A percentile compares a stretch with the other conserved stretches of the same genome.
phyloP scores from a whole-genome alignment of 331 rosid species.

The Rosa hybrid region DNA sequence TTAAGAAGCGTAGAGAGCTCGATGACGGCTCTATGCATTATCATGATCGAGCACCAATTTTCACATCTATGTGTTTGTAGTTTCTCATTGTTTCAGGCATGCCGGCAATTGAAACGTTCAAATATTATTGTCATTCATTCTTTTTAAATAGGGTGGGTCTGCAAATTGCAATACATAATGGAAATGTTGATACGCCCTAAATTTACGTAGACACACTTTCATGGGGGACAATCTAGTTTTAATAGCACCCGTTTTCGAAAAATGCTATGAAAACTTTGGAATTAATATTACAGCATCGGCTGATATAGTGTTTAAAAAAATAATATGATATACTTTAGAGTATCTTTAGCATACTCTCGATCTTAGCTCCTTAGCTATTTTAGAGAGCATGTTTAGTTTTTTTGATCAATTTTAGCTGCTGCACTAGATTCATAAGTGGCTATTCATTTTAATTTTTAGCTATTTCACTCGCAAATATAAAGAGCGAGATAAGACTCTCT shows the following conservation, averaged over 20 bases:
- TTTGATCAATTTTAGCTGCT: too few species aligned
- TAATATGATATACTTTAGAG: background rate
- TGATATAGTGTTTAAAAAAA: background rate
- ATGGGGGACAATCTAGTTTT: background rate
- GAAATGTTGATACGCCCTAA: background rate
- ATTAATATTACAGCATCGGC: background rate
- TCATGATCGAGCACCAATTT: background rate
- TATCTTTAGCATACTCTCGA: too few species aligned
- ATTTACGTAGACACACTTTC: background rate
- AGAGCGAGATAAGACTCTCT: too few species aligned
- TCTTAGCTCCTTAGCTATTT: too few species aligned
- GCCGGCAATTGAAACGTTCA: conserved; percentile 34
- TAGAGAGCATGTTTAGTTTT: too few species aligned
- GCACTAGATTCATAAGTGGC: too few species aligned
- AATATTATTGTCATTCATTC: background rate
- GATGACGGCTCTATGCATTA: conserved; percentile 9
- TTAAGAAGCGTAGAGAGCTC: conserved; percentile 17
- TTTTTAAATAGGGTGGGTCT: background rate
- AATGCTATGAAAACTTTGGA: background rate
- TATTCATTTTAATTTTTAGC: too few species aligned
- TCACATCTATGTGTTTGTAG: conserved; percentile 6
- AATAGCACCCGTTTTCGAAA: background rate
- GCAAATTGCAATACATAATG: background rate
- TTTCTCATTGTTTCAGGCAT: conserved; percentile 16
- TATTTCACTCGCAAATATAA: too few species aligned